Conservation (phyloP, 306 rosid species). For the Adenanthera pavonina region DNA sequence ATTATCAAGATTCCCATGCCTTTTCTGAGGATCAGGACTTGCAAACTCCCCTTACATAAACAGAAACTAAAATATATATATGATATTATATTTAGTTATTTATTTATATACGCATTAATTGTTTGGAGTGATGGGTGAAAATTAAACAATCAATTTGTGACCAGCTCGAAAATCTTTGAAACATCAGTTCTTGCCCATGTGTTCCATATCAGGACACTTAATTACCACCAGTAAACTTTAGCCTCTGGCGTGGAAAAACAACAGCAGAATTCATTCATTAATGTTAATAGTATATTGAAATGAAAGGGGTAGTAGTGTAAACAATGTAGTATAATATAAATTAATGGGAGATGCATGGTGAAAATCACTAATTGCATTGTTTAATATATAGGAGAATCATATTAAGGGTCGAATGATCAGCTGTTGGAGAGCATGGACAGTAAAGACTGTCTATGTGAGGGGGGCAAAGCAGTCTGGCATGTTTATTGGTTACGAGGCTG, state of each 20-base stretch:
- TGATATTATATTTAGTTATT: too few relatives aligned
- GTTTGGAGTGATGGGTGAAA: constrained; percentile 33
- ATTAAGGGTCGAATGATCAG: constrained; percentile 16
- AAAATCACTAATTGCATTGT: constrained; percentile 42
- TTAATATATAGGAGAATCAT: too few relatives aligned
- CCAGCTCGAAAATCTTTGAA: constrained; percentile 15
- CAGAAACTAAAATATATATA: too few relatives aligned
- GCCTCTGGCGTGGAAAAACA: neutral
- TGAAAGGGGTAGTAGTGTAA: neutral
- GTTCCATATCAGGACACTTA: constrained; percentile 35
- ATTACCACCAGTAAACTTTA: constrained; percentile 13
- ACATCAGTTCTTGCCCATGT: constrained; percentile 29
- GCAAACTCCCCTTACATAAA: too few relatives aligned
- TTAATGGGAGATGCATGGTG: neutral
- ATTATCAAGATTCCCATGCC: neutral
- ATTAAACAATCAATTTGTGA: constrained; percentile 19
- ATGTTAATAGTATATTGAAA: constrained; percentile 10
- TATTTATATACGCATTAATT: neutral
- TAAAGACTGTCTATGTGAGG: constrained; percentile 60
- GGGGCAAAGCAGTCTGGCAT: constrained; percentile 70
- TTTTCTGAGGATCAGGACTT: too few relatives aligned
- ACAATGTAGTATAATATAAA: neutral
- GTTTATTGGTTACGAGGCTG: constrained; percentile 48
- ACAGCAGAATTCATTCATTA: constrained; percentile 1
- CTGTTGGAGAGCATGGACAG: constrained; percentile 45